phyloP scores from a whole-genome alignment of 2,329 filamentous ascomycete genomes.

The Dactylellina leptospora region DNA sequence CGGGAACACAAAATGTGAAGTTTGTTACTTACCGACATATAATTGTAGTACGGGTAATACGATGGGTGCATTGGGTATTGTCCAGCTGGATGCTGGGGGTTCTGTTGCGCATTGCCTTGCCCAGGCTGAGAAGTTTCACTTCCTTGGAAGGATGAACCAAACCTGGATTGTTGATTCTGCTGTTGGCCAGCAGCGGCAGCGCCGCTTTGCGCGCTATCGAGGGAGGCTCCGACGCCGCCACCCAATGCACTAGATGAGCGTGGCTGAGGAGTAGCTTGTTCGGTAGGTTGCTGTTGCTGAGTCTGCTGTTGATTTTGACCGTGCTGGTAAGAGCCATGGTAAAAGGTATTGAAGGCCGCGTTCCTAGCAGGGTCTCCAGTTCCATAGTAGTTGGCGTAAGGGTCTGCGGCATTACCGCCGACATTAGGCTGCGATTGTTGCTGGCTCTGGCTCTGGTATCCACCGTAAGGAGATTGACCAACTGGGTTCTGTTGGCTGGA shows the following conservation, averaged over 20 bases:
- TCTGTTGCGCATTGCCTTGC: slow-evolving; percentile 68
- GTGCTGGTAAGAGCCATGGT: slow-evolving; percentile 65
- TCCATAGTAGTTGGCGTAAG: slow-evolving; percentile 38
- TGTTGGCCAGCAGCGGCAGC: slow-evolving; percentile 74
- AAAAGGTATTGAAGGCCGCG: slow-evolving; percentile 31
- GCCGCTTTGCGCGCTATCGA: slow-evolving; percentile 68
- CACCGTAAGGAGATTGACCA: slow-evolving; percentile 57
- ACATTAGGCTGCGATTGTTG: slow-evolving; percentile 41
- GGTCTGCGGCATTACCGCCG: slow-evolving; percentile 23
- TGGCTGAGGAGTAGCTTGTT: slow-evolving; percentile 72
- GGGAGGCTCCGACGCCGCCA: slow-evolving; percentile 68
- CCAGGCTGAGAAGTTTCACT: slow-evolving; percentile 73
- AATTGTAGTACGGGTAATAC: slow-evolving; percentile 71
- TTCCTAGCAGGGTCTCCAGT: slow-evolving; percentile 27
- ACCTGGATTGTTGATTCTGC: slow-evolving; percentile 71
- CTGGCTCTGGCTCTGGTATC: slow-evolving; percentile 54
- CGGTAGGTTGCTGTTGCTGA: slow-evolving; percentile 71
- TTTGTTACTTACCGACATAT: slow-evolving; percentile 70
- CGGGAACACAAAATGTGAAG: too few relatives aligned
- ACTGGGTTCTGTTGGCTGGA: slow-evolving; percentile 57
- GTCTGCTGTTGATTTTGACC: slow-evolving; percentile 58
- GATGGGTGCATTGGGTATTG: slow-evolving; percentile 70
- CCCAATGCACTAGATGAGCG: slow-evolving; percentile 81
- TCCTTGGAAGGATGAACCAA: slow-evolving; percentile 49
- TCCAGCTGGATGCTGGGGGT: slow-evolving; percentile 63